phyloP scores from a whole-genome alignment of 768 basidiomycete species.

The Trametes cubensis region DNA sequence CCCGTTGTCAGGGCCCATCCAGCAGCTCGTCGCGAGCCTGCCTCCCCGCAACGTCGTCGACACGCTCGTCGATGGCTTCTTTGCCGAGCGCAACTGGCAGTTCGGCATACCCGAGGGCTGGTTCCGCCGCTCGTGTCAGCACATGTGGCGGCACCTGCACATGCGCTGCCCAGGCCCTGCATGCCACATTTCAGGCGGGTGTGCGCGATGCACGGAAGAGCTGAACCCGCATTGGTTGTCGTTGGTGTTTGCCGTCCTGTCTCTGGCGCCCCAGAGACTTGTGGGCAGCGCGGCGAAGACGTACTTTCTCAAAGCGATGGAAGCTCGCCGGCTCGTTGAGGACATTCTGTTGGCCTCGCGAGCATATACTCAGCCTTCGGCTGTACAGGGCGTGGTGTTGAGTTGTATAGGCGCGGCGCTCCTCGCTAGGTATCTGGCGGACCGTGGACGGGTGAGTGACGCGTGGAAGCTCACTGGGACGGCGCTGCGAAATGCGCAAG shows the following conservation, averaged over 20 bases:
- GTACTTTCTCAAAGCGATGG: constrained; percentile 48
- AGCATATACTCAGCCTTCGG: constrained; percentile 23
- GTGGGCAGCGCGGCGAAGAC: constrained; percentile 24
- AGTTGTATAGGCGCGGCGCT: constrained; percentile 50
- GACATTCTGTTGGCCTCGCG: constrained; percentile 37
- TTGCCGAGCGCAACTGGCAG: constrained; percentile 51
- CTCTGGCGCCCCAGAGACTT: constrained; percentile 39
- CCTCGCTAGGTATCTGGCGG: constrained; percentile 48
- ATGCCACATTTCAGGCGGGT: constrained; percentile 33
- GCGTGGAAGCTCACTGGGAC: constrained; percentile 34
- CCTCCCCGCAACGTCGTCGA: constrained; percentile 25
- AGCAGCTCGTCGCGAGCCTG: constrained; percentile 35
- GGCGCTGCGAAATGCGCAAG: constrained; percentile 31
- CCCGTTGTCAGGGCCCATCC: constrained; percentile 39
- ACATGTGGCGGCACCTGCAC: constrained; percentile 51
- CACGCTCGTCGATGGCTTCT: constrained; percentile 38
- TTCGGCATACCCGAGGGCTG: constrained; percentile 54
- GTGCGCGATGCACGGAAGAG: constrained; percentile 33
- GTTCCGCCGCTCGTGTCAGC: constrained; percentile 45
- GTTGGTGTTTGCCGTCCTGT: constrained; percentile 52
- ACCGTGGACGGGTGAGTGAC: constrained; percentile 50
- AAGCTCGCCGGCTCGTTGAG: constrained; percentile 49
- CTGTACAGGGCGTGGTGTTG: constrained; percentile 45
- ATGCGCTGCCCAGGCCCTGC: constrained; percentile 20
- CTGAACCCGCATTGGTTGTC: constrained; percentile 55